Evolutionary conservation across 441 rosid genomes (phyloP).

Genomic region (Pelargonium citronellum): DNA sequence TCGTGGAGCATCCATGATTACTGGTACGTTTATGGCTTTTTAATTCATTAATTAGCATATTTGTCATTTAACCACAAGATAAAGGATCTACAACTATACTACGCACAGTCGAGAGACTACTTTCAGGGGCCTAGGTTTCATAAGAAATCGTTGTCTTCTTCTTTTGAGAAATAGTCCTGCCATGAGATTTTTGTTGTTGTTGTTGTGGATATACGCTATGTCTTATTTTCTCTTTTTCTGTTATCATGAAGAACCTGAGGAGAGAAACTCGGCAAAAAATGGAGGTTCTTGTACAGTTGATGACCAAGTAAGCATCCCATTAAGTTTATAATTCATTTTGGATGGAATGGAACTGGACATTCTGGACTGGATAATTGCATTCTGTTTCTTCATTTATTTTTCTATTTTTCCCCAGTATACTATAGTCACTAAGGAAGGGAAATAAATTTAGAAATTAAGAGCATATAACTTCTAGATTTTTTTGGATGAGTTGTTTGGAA

Average conservation of each 20-base stretch:
- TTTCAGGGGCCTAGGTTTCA: background rate
- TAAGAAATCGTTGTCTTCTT: background rate
- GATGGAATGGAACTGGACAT: background rate
- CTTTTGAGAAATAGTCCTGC: background rate
- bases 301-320: slow-evolving; percentile 38
- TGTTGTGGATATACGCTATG: slow-evolving; percentile 10
- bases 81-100: background rate
- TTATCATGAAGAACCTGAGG: slow-evolving; percentile 31
- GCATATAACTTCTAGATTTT: background rate
- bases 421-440: background rate
- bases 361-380: background rate
- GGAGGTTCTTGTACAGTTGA: slow-evolving; percentile 29
- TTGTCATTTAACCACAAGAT: background rate
- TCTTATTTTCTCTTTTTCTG: slow-evolving; percentile 19
- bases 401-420: background rate
- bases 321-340: background rate
- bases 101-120: slow-evolving; percentile 5
- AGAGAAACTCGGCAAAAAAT: slow-evolving; percentile 20
- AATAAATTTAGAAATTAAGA: background rate
- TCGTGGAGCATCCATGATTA: slow-evolving; percentile 35
- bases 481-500: background rate
- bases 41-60: background rate
- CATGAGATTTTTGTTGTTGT: slow-evolving; percentile 1
- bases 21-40: slow-evolving; percentile 35
- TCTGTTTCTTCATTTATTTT: background rate